Base-by-base conservation (phyloP, 306 rosid genomes). In the Medicago ruthenica region DNA sequence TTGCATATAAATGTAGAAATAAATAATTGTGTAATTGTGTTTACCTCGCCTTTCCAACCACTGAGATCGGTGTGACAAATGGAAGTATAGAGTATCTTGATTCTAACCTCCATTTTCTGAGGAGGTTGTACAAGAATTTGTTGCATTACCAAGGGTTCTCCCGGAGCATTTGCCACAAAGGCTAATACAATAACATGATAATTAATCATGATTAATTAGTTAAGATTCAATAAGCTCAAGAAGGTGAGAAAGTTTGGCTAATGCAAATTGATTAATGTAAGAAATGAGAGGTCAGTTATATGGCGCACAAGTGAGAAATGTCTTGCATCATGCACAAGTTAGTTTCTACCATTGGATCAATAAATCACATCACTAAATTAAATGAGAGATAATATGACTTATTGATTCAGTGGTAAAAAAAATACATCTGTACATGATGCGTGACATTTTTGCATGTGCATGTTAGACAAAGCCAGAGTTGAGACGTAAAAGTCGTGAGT, bases 1-100 rank as follows among this genome's bases (percentile, higher is more conserved):
- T 13, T 48, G 12, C 2, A 45, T 34, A 34, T 34, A 34, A 34
- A 34, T 48, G 22, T 17, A 66, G 1, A 18, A 40, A 40, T 57
- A 42, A 39, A 40, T 57, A 42, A 9, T 47, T 47, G 9, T 47
- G 6, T 27, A 12, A 0, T 39, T 37, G 8, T 34, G 54, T 1
- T 20, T 75, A 93, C 98, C 84, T 87, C 81, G 76, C 88, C 98
- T 73, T 55, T 47, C 98, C 98, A 93, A 54, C 85, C 93, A 20
- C 86, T 59, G 54, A 90, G 92, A 89, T 93, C 98, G 3, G 91
- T 87, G 60, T 93, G 97, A 21, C 98, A 93, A 58, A 93, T 85
- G 0, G 98, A 93, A 62, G 97, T 83, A 88, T 75, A 88, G 68
- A 86, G 88, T 64, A 93, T 89, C 74, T 83, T 91, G 77, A 93